Conservation (phyloP, 495 filamentous ascomycete species). For the Tuber indicum region DNA sequence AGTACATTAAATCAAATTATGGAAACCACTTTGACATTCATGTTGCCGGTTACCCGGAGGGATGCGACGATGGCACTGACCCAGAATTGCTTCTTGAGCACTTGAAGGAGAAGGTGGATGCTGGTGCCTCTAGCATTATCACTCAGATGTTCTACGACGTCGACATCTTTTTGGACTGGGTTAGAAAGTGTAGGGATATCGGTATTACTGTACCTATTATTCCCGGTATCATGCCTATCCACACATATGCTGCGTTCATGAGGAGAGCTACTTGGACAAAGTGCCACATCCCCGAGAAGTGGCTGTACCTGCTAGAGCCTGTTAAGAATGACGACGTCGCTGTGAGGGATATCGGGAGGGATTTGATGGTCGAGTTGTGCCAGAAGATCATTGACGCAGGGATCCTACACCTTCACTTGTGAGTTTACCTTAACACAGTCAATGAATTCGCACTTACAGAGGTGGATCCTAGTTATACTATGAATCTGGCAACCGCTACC, state of each 20-base stretch:
- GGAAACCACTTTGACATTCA: constrained; percentile 97
- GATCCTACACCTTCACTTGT: constrained; percentile 88
- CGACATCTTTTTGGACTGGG: constrained; percentile 89
- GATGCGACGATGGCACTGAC: constrained; percentile 85
- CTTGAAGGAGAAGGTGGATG: constrained; percentile 95
- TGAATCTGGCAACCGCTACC: constrained; percentile 95
- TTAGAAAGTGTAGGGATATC: constrained; percentile 69
- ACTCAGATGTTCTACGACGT: constrained; percentile 99
- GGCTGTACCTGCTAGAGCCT: constrained; percentile 76
- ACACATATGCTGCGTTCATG: constrained; percentile 85
- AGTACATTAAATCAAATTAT: constrained; percentile 82
- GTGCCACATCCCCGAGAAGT: constrained; percentile 68
- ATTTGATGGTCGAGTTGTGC: constrained; percentile 87
- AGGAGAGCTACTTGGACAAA: constrained; percentile 85
- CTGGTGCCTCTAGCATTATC: constrained; percentile 84
- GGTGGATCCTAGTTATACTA: constrained; percentile 64
- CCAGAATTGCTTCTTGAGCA: constrained; percentile 80
- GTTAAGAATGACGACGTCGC: constrained; percentile 94
- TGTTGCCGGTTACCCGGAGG: constrained; percentile 95
- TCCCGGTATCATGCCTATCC: constrained; percentile 98
- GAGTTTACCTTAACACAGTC: constrained; percentile 35
- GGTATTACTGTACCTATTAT: constrained; percentile 89
- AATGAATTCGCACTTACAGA: constrained; percentile 18
- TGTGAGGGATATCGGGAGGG: constrained; percentile 84
- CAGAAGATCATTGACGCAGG: constrained; percentile 71